phyloP scores from a whole-genome alignment of 345 rosid species.

The Murraya koenigii region DNA sequence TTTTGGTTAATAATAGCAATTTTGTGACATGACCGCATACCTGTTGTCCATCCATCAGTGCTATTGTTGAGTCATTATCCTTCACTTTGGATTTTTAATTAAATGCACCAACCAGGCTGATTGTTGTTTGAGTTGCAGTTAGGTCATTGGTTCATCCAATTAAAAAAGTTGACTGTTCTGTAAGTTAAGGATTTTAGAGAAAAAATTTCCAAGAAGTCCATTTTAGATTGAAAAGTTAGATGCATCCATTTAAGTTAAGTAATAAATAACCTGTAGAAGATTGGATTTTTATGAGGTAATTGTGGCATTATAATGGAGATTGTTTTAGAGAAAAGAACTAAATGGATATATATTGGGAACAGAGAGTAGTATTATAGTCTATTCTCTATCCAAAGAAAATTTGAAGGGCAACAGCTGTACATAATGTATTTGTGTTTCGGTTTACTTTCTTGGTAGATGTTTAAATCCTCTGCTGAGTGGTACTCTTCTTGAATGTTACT shows the following conservation, averaged over 20 bases:
- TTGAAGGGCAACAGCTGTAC: neutral
- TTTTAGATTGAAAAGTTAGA: neutral
- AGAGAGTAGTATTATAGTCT: neutral
- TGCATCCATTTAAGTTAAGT: neutral
- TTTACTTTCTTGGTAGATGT: neutral
- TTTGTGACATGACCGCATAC: neutral
- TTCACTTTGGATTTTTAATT: neutral
- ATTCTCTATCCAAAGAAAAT: neutral
- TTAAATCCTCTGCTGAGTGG: neutral
- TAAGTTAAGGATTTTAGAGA: neutral
- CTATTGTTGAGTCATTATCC: neutral
- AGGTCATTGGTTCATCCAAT: neutral
- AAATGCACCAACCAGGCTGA: neutral
- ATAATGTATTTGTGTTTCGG: neutral
- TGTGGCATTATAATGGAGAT: neutral
- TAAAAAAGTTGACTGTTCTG: neutral
- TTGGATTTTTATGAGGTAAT: neutral
- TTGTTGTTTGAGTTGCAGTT: neutral
- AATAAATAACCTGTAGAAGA: neutral
- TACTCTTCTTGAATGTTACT: neutral
- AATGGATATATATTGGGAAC: neutral
- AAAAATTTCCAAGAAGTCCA: neutral
- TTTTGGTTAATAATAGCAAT: neutral
- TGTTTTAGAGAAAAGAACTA: neutral
- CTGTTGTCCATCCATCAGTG: neutral